Evolutionary conservation across 2,329 filamentous ascomycete genomes (phyloP).

Genomic region (Cladophialophora carrionii): DNA sequence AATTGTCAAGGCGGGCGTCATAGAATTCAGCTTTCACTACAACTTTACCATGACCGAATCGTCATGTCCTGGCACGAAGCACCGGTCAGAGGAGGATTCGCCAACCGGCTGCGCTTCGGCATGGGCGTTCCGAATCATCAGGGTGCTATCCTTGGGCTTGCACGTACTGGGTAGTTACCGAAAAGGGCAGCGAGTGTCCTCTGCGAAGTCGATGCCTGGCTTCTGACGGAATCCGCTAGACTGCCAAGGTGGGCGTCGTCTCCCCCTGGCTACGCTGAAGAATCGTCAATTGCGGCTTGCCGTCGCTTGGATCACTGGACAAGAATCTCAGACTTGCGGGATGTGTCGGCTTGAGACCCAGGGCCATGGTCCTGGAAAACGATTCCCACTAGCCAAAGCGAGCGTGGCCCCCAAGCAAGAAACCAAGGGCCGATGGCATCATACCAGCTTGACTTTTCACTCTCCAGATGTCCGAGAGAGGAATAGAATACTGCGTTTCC

Average conservation of each 20-base stretch:
- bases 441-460: background rate
- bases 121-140: background rate
- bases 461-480: background rate
- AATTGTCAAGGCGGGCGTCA: background rate
- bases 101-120: background rate
- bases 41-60: background rate
- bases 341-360: background rate
- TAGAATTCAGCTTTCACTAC: background rate
- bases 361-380: background rate
- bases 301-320: background rate
- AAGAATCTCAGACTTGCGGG: background rate
- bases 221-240: background rate
- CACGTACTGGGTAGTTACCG: background rate
- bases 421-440: background rate
- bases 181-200: background rate
- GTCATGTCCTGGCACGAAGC: background rate
- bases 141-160: background rate
- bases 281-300: background rate
- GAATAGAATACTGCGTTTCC: background rate
- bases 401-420: background rate
- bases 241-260: background rate
- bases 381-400: background rate
- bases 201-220: background rate
- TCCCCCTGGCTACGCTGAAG: background rate
- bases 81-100: background rate